Evolutionary conservation across 1,139 yeast genomes (phyloP), one percentile per base, ranked within the genome.

Genomic region (Sugiyamaella grinbergsii): DNA sequence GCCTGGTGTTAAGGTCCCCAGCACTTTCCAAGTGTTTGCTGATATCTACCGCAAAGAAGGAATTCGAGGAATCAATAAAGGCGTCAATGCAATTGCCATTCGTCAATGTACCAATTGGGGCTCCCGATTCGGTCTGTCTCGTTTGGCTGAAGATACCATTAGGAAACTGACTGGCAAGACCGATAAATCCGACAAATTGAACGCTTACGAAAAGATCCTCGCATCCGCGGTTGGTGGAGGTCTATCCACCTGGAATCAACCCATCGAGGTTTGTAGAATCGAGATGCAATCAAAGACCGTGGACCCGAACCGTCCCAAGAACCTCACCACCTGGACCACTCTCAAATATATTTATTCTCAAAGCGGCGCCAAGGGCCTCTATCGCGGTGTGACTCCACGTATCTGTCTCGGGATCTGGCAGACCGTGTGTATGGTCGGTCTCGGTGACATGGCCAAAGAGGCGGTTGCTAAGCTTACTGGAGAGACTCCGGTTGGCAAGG

Each of bases 71-170:
- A 89, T 93, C 67, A 93, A 93, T 73, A 90, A 86, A 74, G 98
- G 98, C 68, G 98, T 93, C 56, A 93, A 93, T 67, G 98, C 98
- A n/a, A 98, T 93, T 55, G 98, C 98, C 28, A 86, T 93, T 62
- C 85, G 98, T 73, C 98, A 93, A 71, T 86, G 90, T 86, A 91
- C 98, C 61, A 93, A 93, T 72, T 93, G 98, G 98, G 98, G 98
- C 49, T 89, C 97, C 24, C 80, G 98, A 68, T 91, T 91, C 67
- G 98, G 98, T 33, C 77, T 93, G 45, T 80, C 96, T 15, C 81
- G 98, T 67, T 78, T 91, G 65, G 95, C 96, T 22, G 98, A 93
- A 74, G 95, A 87, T 61, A 77, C 73, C 7, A 89, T 93, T 63
- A 82, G 89, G 66, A 76, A 73, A 43, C 51, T 77, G 19, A 78